Evolutionary conservation across 192 early-diverging fungal species (phyloP).

Genomic region (Backusella luteola): DNA sequence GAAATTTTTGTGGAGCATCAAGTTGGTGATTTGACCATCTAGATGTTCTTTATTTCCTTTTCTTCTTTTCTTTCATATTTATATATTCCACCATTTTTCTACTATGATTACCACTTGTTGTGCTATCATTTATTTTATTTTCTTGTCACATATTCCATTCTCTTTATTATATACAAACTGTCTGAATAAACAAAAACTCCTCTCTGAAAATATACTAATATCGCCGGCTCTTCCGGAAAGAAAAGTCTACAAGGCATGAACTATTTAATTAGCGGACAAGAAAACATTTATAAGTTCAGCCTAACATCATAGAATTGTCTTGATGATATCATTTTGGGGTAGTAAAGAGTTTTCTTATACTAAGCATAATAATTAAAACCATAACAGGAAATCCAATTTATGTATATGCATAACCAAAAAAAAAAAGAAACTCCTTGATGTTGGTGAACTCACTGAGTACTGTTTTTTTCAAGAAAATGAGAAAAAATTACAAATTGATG

Average conservation of each 20-base stretch:
- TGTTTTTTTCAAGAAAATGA: too few species aligned
- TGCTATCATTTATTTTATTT: background rate
- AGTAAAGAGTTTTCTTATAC: too few species aligned
- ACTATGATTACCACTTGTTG: background rate
- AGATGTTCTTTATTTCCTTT: background rate
- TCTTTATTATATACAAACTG: background rate
- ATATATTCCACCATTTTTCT: background rate
- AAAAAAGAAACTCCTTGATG: too few species aligned
- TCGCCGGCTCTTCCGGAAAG: background rate
- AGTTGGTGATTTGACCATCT: constrained; percentile 4
- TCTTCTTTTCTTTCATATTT: background rate
- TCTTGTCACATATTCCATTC: background rate
- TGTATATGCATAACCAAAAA: too few species aligned
- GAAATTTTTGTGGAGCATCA: constrained; percentile 22
- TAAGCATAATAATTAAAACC: too few species aligned
- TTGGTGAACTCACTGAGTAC: too few species aligned
- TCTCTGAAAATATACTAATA: background rate
- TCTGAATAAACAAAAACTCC: background rate
- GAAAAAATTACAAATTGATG: too few species aligned
- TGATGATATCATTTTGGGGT: too few species aligned
- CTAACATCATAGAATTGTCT: too few species aligned
- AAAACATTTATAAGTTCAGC: too few species aligned
- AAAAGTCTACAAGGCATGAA: background rate
- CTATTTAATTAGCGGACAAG: background rate
- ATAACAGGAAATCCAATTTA: too few species aligned